Evolutionary conservation across 345 rosid species (phyloP).

Genomic region (Triadica sebifera): DNA sequence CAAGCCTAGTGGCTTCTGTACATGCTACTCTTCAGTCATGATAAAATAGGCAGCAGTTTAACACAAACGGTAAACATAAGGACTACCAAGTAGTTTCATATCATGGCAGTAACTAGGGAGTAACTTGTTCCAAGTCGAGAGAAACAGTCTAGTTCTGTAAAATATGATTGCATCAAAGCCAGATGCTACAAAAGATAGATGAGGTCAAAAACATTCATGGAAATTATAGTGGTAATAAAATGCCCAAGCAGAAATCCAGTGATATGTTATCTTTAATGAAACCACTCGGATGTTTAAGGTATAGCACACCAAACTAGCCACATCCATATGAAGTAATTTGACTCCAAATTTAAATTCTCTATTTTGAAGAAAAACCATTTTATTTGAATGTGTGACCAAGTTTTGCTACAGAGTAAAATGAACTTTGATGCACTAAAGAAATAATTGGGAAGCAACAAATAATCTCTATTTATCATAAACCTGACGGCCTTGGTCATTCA

Average conservation of each 20-base stretch:
- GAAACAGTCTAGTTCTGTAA: neutral
- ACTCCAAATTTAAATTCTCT: neutral
- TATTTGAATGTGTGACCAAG: neutral
- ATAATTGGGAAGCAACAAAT: conserved; percentile 1
- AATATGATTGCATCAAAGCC: neutral
- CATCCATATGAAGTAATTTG: neutral
- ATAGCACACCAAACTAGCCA: neutral
- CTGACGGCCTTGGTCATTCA: conserved; percentile 97
- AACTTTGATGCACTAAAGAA: conserved; percentile 5
- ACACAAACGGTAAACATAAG: neutral
- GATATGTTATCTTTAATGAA: neutral
- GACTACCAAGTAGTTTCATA: neutral
- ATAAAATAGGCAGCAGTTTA: neutral
- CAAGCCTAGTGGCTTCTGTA: neutral
- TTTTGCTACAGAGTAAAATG: neutral
- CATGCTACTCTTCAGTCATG: neutral
- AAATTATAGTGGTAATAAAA: neutral
- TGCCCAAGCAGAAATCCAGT: neutral
- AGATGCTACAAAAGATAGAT: neutral
- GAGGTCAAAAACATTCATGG: neutral
- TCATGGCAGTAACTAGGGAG: neutral
- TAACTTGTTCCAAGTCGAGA: neutral
- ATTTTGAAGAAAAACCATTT: neutral
- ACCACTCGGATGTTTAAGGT: neutral
- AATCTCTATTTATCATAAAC: conserved; percentile 31